phyloP scores from a whole-genome alignment of 73 alveolate species.

The Effrenium voratum region DNA sequence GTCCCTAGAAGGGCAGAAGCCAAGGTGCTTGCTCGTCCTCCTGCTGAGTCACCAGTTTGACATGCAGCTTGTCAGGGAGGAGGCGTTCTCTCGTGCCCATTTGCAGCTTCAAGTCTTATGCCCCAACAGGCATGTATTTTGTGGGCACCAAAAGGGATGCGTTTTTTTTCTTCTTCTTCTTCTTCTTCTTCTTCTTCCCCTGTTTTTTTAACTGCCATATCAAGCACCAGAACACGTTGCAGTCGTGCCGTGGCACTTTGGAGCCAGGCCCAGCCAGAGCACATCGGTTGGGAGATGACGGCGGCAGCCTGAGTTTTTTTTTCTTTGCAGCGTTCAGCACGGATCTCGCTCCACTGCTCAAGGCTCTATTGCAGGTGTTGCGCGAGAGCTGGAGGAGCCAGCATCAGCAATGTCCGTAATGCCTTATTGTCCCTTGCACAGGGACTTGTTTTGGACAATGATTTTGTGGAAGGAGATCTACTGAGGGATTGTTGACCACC shows the following conservation, averaged over 20 bases:
- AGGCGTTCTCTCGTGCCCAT: too few species aligned
- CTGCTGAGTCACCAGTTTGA: slow-evolving; percentile 79
- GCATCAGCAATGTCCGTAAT: too few species aligned
- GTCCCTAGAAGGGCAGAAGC: too few species aligned
- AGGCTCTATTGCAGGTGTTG: slow-evolving; percentile 56
- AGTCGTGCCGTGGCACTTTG: too few species aligned
- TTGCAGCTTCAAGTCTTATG: too few species aligned
- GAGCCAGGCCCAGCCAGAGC: slow-evolving; percentile 45
- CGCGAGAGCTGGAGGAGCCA: slow-evolving; percentile 91
- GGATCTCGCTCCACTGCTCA: background rate
- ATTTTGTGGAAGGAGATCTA: too few species aligned
- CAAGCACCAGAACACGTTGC: too few species aligned
- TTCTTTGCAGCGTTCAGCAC: background rate
- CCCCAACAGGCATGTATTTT: background rate
- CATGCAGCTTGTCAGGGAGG: slow-evolving; percentile 49
- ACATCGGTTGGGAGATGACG: slow-evolving; percentile 71
- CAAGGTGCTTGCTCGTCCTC: slow-evolving; percentile 71
- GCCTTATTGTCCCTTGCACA: too few species aligned
- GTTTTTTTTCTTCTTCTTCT: background rate
- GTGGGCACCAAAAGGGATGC: too few species aligned
- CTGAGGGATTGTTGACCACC: too few species aligned
- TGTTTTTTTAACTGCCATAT: too few species aligned
- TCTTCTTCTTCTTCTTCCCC: background rate
- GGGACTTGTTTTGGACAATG: too few species aligned
- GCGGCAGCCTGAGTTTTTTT: background rate